Percentiles rank a stretch among this genome's conserved stretches.
phyloP scores from a whole-genome alignment of 306 rosid species.

The Vigna unguiculata region DNA sequence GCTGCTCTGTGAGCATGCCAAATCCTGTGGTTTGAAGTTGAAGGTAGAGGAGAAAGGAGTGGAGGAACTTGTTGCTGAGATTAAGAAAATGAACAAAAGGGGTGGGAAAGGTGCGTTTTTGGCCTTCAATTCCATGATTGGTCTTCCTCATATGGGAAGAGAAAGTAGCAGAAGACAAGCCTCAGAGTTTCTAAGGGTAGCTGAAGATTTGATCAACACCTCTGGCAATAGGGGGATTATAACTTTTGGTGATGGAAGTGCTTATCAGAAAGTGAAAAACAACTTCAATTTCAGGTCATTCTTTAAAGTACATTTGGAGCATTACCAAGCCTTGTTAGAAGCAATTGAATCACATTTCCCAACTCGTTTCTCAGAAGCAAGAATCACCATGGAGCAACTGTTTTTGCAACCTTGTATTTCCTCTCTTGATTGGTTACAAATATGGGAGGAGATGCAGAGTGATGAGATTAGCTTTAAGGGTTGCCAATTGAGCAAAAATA shows the following conservation, averaged over 20 bases:
- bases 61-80: slow-evolving; percentile 57
- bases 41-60: slow-evolving; percentile 58
- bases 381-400: slow-evolving; percentile 55
- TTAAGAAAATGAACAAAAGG: slow-evolving; percentile 52
- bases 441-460: slow-evolving; percentile 56
- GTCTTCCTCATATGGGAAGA: slow-evolving; percentile 63
- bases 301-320: slow-evolving; percentile 57
- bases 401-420: slow-evolving; percentile 66
- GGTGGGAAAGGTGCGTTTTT: slow-evolving; percentile 50
- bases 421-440: slow-evolving; percentile 53
- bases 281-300: slow-evolving; percentile 56
- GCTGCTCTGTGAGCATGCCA: slow-evolving; percentile 54
- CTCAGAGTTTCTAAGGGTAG: slow-evolving; percentile 52
- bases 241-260: slow-evolving; percentile 62
- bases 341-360: slow-evolving; percentile 59
- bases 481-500: slow-evolving; percentile 50
- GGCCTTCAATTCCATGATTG: slow-evolving; percentile 62
- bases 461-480: slow-evolving; percentile 49
- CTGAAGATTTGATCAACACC: slow-evolving; percentile 56
- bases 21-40: slow-evolving; percentile 55
- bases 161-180: slow-evolving; percentile 51
- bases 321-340: slow-evolving; percentile 65
- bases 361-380: slow-evolving; percentile 56
- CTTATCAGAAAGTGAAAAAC: slow-evolving; percentile 47
- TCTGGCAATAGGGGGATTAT: slow-evolving; percentile 52